Percentiles rank a stretch among this genome's conserved stretches.
Conservation (phyloP, 2,329 filamentous ascomycete species). For the Exophiala oligosperma region DNA sequence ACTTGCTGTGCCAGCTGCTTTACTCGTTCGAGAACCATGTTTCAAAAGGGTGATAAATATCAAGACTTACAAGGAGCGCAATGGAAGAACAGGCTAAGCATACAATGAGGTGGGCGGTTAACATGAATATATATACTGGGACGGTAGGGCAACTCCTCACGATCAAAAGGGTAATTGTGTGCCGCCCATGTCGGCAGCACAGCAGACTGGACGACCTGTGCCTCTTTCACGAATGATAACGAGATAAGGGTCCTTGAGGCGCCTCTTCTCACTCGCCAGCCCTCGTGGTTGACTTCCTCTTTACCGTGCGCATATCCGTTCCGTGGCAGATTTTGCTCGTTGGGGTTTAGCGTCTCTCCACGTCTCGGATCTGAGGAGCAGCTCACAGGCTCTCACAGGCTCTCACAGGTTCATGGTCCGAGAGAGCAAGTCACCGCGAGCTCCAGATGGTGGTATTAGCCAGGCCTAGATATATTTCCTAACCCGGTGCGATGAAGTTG, state of each 20-base stretch:
- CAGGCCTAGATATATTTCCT: no score
- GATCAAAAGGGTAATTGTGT: slow-evolving; percentile 12
- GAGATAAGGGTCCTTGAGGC: slow-evolving; percentile 11
- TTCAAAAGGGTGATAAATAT: slow-evolving; percentile 1
- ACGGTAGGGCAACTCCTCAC: slow-evolving; percentile 7
- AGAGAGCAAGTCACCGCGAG: slow-evolving; percentile 19
- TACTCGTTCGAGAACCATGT: slow-evolving; percentile 63
- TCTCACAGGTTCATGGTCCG: background rate
- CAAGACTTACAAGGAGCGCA: background rate
- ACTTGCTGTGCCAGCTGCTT: slow-evolving; percentile 65
- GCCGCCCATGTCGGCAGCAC: background rate
- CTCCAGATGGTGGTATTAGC: background rate
- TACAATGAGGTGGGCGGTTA: background rate
- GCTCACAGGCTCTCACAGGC: background rate
- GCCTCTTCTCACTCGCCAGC: slow-evolving; percentile 8
- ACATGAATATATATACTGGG: slow-evolving; percentile 5
- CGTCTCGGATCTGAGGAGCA: background rate
- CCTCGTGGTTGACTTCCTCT: slow-evolving; percentile 25
- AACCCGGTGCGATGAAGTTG: no score
- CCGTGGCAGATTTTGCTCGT: slow-evolving; percentile 17
- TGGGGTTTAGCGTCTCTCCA: slow-evolving; percentile 18
- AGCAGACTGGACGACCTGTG: slow-evolving; percentile 3
- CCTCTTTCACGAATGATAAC: slow-evolving; percentile 15
- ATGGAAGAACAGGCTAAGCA: background rate
- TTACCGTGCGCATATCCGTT: slow-evolving; percentile 7